Evolutionary conservation across 1,284 basidiomycete genomes (phyloP), one percentile per base, ranked within the genome.

Genomic region (Ustanciosporium gigantosporum): DNA sequence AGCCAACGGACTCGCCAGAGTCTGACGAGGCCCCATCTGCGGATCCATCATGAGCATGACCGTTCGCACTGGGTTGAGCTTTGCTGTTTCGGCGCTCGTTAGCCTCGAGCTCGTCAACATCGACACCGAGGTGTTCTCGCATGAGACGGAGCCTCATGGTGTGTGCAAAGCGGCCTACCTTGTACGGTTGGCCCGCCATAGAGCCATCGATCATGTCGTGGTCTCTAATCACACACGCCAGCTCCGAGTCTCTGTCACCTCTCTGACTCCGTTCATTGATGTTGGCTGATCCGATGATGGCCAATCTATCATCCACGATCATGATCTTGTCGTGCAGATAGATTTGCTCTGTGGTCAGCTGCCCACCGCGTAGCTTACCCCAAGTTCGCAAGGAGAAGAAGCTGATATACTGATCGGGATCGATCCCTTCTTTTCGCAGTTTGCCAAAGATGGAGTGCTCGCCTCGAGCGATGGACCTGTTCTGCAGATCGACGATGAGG

Each of bases 271-370:
- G 86, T 79, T 99, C 94, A 76, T 99, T 98, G 82, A 98, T 94
- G 78, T 98, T 98, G 16, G 94, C 94, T 49, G 92, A 95, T n/a
- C 94, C 94, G 68, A 96, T 96, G 64, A 98, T 91, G n/a, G 87
- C 93, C 34, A 95, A 82, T 25, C 92, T 87, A 74, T 99, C 94
- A 77, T 98, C 95, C 9, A 97, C 91, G 45, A 98, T 87, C 82
- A 94, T 93, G 22, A 87, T 77, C 79, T 85, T 77, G 58, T 65
- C 71, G 47, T 77, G 75, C 41, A 73, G 44, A 46, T 77, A 77
- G 32, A 62, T 73, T 81, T 91, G 88, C 78, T 97, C 94, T 1
- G 92, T 95, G 3, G 89, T 89, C 50, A 98, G 81, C 22, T 86
- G 83, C 41, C 91, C 90, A 7, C 86, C 87, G 13, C 87, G 85